These are phyloP conservation scores for Schwanniomyces polymorphus DNA, from an alignment of 805 yeast genomes.

Conservation along the genomic window DNA sequence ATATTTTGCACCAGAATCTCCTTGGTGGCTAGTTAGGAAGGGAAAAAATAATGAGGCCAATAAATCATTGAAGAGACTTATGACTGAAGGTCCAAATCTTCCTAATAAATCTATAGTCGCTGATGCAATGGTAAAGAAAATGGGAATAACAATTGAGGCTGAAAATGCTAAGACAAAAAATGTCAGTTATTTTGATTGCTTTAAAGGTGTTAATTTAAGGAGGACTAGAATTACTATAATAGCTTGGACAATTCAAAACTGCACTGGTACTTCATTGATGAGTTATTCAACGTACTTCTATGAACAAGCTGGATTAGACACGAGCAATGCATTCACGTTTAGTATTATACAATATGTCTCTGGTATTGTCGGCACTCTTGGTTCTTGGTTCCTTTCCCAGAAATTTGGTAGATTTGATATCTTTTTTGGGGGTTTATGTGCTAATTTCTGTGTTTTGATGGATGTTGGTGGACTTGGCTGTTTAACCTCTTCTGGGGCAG, in stretches of 20 bases:
- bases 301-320: slow-evolving; percentile 32
- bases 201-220: slow-evolving; percentile 42
- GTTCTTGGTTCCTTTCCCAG: slow-evolving; percentile 29
- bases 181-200: slow-evolving; percentile 40
- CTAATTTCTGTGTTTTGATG: slow-evolving; percentile 33
- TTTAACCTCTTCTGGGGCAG: slow-evolving; percentile 22
- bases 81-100: neutral
- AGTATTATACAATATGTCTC: slow-evolving; percentile 31
- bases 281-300: slow-evolving; percentile 38
- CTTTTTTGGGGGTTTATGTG: slow-evolving; percentile 34
- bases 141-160: slow-evolving; percentile 1
- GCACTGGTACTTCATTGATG: slow-evolving; percentile 36
- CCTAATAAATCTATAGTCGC: neutral
- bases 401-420: slow-evolving; percentile 40
- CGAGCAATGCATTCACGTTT: slow-evolving; percentile 24
- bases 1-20: slow-evolving; percentile 46
- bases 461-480: slow-evolving; percentile 38
- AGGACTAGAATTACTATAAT: slow-evolving; percentile 44
- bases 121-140: neutral
- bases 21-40: slow-evolving; percentile 45
- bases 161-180: slow-evolving; percentile 6
- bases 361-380: slow-evolving; percentile 28
- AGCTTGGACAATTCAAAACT: neutral
- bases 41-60: slow-evolving; percentile 34
- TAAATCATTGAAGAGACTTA: slow-evolving; percentile 22